Percentiles rank a stretch among this genome's conserved stretches.
These are phyloP conservation scores for Stephania japonica DNA, from an alignment of 164 flowering plant species.

Conservation along the genomic window DNA sequence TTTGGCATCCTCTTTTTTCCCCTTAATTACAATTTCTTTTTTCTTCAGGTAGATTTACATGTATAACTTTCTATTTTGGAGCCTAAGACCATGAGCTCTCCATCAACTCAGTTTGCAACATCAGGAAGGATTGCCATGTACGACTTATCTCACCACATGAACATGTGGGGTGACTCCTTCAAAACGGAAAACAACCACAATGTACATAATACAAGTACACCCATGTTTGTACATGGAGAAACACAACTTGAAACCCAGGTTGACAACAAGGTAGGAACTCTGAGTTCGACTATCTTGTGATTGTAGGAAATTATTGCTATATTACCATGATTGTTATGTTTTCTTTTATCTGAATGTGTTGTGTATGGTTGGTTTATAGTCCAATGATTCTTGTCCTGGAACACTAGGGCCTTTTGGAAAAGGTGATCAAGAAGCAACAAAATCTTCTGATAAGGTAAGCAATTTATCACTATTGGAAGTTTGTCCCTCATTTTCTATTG, in stretches of 20 bases:
- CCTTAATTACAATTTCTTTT: neutral
- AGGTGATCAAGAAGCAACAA: constrained; percentile 66
- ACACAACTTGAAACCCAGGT: constrained; percentile 46
- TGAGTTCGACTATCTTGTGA: constrained; percentile 10
- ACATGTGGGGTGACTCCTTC: constrained; percentile 69
- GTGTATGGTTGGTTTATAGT: constrained; percentile 36
- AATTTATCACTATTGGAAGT: neutral
- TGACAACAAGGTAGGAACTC: constrained; percentile 51
- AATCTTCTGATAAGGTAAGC: constrained; percentile 64
- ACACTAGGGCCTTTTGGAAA: constrained; percentile 33
- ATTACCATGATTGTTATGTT: neutral
- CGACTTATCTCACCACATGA: constrained; percentile 64
- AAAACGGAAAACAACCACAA: constrained; percentile 30
- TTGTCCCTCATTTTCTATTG: neutral
- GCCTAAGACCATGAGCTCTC: constrained; percentile 51
- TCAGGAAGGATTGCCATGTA: constrained; percentile 63
- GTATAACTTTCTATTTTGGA: constrained; percentile 10
- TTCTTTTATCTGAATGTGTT: neutral
- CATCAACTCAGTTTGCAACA: constrained; percentile 64
- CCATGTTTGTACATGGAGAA: constrained; percentile 41
- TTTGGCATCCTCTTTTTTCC: neutral
- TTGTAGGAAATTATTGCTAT: neutral
- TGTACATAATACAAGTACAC: constrained; percentile 31
- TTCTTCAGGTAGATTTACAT: constrained; percentile 5
- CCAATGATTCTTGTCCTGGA: constrained; percentile 71